A percentile compares a stretch with the other conserved stretches of the same genome.
Conservation (phyloP, 176 grass and related monocot species). For the bread wheat (Triticum aestivum) region DNA sequence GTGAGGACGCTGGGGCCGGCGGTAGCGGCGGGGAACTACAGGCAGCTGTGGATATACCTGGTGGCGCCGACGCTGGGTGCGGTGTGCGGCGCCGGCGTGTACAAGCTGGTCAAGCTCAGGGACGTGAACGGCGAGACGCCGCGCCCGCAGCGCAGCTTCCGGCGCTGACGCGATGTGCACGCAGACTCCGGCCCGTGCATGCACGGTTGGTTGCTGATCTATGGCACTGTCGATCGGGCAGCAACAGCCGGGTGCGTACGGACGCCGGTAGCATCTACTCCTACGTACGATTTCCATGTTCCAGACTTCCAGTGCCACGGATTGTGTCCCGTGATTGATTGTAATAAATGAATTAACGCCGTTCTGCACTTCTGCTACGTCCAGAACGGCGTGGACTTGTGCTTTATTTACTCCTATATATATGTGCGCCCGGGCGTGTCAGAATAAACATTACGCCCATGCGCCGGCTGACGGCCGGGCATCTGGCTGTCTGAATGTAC, state of each 20-base stretch:
- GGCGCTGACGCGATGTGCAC: conserved; percentile 39
- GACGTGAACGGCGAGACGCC: conserved; percentile 67
- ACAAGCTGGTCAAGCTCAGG: conserved; percentile 82
- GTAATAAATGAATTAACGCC: conserved; percentile 39
- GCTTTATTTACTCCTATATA: no score
- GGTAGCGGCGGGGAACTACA: conserved; percentile 88
- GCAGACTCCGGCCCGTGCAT: neutral
- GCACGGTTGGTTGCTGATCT: neutral
- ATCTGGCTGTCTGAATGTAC: neutral
- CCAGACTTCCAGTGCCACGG: no score
- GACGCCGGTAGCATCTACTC: neutral
- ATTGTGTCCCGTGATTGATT: neutral
- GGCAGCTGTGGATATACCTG: conserved; percentile 95
- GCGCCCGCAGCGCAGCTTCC: conserved; percentile 70
- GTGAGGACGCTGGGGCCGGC: conserved; percentile 93
- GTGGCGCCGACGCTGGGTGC: conserved; percentile 82
- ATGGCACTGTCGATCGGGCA: neutral
- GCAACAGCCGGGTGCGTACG: neutral
- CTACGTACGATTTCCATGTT: neutral
- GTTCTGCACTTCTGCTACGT: conserved; percentile 38
- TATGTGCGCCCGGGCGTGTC: neutral
- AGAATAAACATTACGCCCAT: conserved; percentile 17
- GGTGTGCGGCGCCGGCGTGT: conserved; percentile 58
- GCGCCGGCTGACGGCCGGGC: conserved; percentile 1
- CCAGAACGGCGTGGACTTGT: conserved; percentile 29